A percentile compares a stretch with the other conserved stretches of the same genome.
Conservation (phyloP, 148 eudicot species). For the Cornus florida region DNA sequence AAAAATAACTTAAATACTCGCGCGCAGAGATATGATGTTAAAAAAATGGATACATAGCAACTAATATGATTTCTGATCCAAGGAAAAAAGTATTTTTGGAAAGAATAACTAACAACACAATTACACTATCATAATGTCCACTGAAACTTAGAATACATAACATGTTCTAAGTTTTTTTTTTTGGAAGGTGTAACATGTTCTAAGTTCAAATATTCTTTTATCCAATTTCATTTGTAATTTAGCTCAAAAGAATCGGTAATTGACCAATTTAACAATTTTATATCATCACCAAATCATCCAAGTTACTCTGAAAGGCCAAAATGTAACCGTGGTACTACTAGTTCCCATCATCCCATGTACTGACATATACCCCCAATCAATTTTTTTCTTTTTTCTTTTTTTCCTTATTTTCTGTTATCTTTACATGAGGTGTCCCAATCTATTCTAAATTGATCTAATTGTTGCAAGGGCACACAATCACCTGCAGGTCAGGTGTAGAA, state of each 20-base stretch:
- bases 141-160: too few species aligned
- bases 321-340: background rate
- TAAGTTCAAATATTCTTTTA: too few species aligned
- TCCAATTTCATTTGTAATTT: background rate
- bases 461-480: too few species aligned
- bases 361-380: background rate
- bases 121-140: background rate
- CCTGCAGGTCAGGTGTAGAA: too few species aligned
- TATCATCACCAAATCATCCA: background rate
- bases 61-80: background rate
- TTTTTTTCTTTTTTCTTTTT: too few species aligned
- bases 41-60: too few species aligned
- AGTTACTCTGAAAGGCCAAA: background rate
- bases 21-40: too few species aligned
- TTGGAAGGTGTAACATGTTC: background rate
- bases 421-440: too few species aligned
- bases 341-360: background rate
- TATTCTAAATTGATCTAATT: too few species aligned
- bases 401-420: too few species aligned
- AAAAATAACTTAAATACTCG: too few species aligned
- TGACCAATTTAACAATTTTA: background rate
- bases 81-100: background rate
- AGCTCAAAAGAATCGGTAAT: background rate
- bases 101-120: background rate
- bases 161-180: background rate